These are phyloP conservation scores for Ceratobasidium sp. DNA, from an alignment of 1,284 basidiomycete genomes.

Conservation along the genomic window DNA sequence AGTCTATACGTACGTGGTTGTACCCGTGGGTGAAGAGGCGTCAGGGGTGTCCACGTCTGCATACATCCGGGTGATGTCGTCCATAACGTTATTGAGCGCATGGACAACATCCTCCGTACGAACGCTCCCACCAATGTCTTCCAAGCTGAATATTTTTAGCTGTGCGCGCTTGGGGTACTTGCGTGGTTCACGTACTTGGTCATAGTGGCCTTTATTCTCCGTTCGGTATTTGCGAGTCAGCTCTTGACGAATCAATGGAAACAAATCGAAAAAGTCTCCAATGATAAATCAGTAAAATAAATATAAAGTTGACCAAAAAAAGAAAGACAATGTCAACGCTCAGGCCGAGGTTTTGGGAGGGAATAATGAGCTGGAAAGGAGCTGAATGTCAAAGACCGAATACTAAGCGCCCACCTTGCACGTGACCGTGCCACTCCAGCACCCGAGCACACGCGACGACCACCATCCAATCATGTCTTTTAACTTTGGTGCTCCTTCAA, in stretches of 20 bases:
- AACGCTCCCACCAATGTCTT: not conserved
- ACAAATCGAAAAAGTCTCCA: too few species aligned
- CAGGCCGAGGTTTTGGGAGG: not conserved
- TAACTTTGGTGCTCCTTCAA: constrained; percentile 24
- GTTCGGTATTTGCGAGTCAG: too few species aligned
- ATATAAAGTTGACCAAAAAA: too few species aligned
- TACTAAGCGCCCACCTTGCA: not conserved
- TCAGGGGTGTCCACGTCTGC: not conserved
- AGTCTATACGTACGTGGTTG: not conserved
- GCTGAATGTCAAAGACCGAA: not conserved
- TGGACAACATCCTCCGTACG: constrained; percentile 26
- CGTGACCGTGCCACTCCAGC: constrained; percentile 22
- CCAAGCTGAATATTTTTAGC: not conserved
- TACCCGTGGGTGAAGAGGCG: not conserved
- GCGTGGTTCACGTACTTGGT: not conserved
- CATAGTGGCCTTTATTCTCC: not conserved
- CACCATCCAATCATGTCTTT: constrained; percentile 23
- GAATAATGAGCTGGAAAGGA: not conserved
- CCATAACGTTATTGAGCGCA: constrained; percentile 23
- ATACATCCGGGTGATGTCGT: constrained; percentile 14
- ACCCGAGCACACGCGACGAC: constrained; percentile 24
- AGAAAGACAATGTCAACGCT: not conserved
- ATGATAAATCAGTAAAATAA: too few species aligned
- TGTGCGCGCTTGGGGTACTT: not conserved
- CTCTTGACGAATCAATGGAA: too few species aligned